Evolutionary conservation across 176 grass and related monocot genomes (phyloP).

Genomic region (Poa pratensis): DNA sequence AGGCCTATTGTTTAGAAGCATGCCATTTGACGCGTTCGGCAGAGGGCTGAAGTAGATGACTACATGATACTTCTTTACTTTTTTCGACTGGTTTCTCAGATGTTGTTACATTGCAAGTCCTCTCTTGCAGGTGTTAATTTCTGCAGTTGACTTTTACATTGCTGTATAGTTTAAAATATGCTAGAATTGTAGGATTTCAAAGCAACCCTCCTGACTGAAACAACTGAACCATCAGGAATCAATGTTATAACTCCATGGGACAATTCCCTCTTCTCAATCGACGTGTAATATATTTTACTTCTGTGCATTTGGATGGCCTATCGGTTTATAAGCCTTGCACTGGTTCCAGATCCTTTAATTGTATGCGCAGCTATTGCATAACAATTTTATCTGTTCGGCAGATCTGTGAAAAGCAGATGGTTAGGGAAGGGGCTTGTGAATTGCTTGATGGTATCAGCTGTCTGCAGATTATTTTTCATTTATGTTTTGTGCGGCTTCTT

Average conservation of each 20-base stretch:
- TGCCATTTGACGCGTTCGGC: neutral
- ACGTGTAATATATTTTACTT: neutral
- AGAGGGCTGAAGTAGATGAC: neutral
- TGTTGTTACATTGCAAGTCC: constrained; percentile 26
- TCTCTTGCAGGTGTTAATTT: constrained; percentile 9
- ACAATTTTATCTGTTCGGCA: neutral
- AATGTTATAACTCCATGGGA: neutral
- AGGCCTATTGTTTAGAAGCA: constrained; percentile 15
- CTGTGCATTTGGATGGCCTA: neutral
- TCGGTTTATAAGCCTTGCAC: neutral
- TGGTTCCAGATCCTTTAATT: neutral
- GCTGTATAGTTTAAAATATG: neutral
- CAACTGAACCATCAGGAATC: neutral
- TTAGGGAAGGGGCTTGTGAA: neutral
- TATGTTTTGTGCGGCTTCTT: neutral
- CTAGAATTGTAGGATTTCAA: neutral
- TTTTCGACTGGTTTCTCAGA: neutral
- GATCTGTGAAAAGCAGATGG: neutral
- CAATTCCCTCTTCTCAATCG: neutral
- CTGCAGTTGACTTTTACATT: neutral
- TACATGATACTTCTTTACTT: neutral
- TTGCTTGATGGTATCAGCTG: neutral
- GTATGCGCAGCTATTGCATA: neutral
- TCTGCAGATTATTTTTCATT: neutral
- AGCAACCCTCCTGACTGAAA: neutral